A percentile compares a stretch with the other conserved stretches of the same genome.
These are phyloP conservation scores for Kuraishia cidri DNA, from an alignment of 805 yeast species.

Conservation along the genomic window DNA sequence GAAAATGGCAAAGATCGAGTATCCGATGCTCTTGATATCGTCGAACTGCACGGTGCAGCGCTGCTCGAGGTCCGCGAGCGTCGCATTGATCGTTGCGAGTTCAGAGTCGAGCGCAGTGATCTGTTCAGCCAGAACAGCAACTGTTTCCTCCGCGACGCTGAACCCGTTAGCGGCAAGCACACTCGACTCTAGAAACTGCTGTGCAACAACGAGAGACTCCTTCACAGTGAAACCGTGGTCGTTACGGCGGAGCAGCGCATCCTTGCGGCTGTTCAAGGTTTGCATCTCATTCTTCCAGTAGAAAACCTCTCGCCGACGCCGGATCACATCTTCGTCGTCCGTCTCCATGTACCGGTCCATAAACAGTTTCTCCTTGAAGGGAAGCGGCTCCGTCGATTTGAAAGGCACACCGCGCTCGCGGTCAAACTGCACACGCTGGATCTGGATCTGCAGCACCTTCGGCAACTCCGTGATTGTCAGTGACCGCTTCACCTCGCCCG, in stretches of 20 bases:
- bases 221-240: constrained; percentile 39
- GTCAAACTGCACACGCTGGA: constrained; percentile 90
- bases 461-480: constrained; percentile 70
- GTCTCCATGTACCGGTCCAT: constrained; percentile 86
- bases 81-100: constrained; percentile 24
- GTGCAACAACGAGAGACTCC: constrained; percentile 48
- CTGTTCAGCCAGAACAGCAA: constrained; percentile 36
- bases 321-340: constrained; percentile 41
- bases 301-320: constrained; percentile 46
- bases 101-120: constrained; percentile 37
- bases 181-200: constrained; percentile 41
- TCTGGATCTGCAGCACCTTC: constrained; percentile 79
- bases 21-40: constrained; percentile 55
- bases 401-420: constrained; percentile 63
- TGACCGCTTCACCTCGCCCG: constrained; percentile 66
- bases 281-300: constrained; percentile 52
- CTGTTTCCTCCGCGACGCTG: constrained; percentile 33
- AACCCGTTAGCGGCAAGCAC: constrained; percentile 23
- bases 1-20: constrained; percentile 82
- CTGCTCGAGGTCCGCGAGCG: constrained; percentile 33
- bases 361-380: constrained; percentile 68
- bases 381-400: constrained; percentile 75
- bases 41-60: constrained; percentile 54
- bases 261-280: constrained; percentile 31
- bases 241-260: constrained; percentile 31